Evolutionary conservation across 345 rosid species (phyloP).

Genomic region (Dovyalis caffra): DNA sequence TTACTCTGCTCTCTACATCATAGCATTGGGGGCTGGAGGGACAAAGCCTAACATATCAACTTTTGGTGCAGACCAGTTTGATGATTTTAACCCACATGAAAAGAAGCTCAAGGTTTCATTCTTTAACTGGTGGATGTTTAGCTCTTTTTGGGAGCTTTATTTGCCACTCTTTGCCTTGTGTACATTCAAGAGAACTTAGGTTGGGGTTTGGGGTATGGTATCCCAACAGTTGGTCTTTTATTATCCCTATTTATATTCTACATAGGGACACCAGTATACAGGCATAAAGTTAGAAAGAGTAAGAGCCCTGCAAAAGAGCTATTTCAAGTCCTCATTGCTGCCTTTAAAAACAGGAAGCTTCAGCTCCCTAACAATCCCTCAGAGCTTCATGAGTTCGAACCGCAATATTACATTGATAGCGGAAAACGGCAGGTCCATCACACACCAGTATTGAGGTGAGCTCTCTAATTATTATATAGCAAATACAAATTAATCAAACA

Average conservation of each 20-base stretch:
- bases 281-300: conserved; percentile 65
- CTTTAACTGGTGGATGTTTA: conserved; percentile 98
- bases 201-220: conserved; percentile 87
- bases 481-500: neutral
- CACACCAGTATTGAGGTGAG: conserved; percentile 64
- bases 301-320: conserved; percentile 63
- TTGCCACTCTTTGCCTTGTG: conserved; percentile 77
- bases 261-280: conserved; percentile 74
- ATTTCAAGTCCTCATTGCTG: conserved; percentile 49
- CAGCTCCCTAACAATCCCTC: conserved; percentile 45
- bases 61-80: conserved; percentile 96
- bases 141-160: conserved; percentile 75
- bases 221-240: conserved; percentile 71
- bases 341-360: conserved; percentile 59
- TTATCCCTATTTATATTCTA: conserved; percentile 69
- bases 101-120: conserved; percentile 71
- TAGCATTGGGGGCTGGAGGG: conserved; percentile 86
- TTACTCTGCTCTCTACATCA: conserved; percentile 69
- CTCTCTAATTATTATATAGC: too few relatives aligned
- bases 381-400: conserved; percentile 62
- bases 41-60: conserved; percentile 94
- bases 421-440: conserved; percentile 67
- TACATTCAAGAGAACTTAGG: conserved; percentile 89
- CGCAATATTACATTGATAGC: conserved; percentile 46
- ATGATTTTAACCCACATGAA: conserved; percentile 53